A percentile compares a stretch with the other conserved stretches of the same genome.
phyloP scores from a whole-genome alignment of 495 filamentous ascomycete species.

The Penicillium arizonense region DNA sequence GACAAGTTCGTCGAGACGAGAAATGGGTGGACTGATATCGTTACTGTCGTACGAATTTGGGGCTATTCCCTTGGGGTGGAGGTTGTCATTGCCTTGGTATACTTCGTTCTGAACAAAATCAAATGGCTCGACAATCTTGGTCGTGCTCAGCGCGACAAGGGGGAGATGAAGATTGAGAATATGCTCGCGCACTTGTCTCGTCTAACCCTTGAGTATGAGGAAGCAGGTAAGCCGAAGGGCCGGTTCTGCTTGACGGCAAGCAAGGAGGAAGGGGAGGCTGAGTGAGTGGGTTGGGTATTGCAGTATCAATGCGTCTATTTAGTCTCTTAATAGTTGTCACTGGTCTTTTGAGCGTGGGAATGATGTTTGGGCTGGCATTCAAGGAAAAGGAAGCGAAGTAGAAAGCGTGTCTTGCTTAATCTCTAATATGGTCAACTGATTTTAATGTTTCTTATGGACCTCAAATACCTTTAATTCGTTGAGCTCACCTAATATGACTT shows the following conservation, averaged over 20 bases:
- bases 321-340: neutral
- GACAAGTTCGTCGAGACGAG: slow-evolving; percentile 43
- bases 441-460: neutral
- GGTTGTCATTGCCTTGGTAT: slow-evolving; percentile 73
- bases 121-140: slow-evolving; percentile 69
- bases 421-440: neutral
- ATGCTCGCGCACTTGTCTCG: slow-evolving; percentile 67
- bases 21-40: slow-evolving; percentile 69
- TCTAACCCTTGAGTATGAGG: slow-evolving; percentile 68
- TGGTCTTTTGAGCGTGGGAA: neutral
- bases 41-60: slow-evolving; percentile 79
- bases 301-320: neutral
- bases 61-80: slow-evolving; percentile 70
- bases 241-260: slow-evolving; percentile 37
- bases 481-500: too few species aligned
- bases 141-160: slow-evolving; percentile 62
- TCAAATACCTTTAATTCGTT: neutral
- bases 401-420: neutral
- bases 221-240: slow-evolving; percentile 40
- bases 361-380: neutral
- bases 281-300: slow-evolving; percentile 17
- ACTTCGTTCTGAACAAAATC: slow-evolving; percentile 67
- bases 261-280: slow-evolving; percentile 45
- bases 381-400: neutral
- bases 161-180: slow-evolving; percentile 74